Percentiles rank a stretch among this genome's conserved stretches.
Evolutionary conservation across 768 basidiomycete genomes (phyloP).

Genomic region (Boletus sp.): DNA sequence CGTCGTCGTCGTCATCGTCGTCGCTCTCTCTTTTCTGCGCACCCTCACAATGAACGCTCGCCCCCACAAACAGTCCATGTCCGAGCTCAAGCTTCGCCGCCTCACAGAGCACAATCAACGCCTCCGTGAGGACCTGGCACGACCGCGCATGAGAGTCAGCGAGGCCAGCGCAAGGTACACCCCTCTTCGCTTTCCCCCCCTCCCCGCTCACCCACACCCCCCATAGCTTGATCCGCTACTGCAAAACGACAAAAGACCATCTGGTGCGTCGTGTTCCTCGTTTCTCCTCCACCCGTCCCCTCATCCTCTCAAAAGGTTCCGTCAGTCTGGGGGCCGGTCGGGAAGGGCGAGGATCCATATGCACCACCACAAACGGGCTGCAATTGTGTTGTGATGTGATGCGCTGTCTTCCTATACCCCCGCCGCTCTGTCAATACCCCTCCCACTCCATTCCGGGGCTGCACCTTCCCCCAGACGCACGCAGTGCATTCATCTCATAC

Average conservation of each 20-base stretch:
- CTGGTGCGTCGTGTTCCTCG: conserved; percentile 51
- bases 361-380: conserved; percentile 77
- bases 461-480: conserved; percentile 10
- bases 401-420: conserved; percentile 32
- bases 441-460: conserved; percentile 5
- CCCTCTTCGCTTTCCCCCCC: not conserved
- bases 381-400: conserved; percentile 71
- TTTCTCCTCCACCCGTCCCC: not conserved
- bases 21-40: conserved; percentile 5
- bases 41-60: conserved; percentile 59
- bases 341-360: conserved; percentile 90
- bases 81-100: conserved; percentile 92
- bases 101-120: conserved; percentile 90
- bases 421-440: conserved; percentile 32
- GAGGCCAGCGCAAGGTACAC: conserved; percentile 82
- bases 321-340: conserved; percentile 91
- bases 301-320: conserved; percentile 57
- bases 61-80: conserved; percentile 93
- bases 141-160: conserved; percentile 88
- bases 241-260: conserved; percentile 90
- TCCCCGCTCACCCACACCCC: not conserved
- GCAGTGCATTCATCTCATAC: conserved; percentile 16
- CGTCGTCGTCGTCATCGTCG: not conserved
- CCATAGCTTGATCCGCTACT: conserved; percentile 85
- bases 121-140: conserved; percentile 81